Conservation (phyloP, 208 protist genomes). For the Acanthamoeba royreba region DNA sequence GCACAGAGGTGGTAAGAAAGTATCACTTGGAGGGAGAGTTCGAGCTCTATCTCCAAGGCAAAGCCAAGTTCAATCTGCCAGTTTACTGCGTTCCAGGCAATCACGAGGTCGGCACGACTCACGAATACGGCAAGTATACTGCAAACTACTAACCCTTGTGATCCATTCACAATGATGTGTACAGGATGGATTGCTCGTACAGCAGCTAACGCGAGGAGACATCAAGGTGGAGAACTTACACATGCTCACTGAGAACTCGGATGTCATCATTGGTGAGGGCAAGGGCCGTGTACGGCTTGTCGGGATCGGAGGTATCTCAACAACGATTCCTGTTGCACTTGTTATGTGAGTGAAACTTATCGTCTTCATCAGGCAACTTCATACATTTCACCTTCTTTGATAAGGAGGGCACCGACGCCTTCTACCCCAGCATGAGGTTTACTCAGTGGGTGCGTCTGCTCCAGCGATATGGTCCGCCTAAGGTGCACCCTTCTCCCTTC, state of each 20-base stretch:
- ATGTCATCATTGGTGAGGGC: neutral
- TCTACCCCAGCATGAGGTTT: conserved; percentile 19
- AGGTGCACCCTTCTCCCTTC: neutral
- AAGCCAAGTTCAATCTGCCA: neutral
- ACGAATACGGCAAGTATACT: neutral
- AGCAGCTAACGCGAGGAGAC: neutral
- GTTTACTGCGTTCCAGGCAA: conserved; percentile 10
- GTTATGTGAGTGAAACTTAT: neutral
- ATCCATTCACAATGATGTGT: neutral
- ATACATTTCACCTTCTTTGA: conserved; percentile 31
- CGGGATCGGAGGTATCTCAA: neutral
- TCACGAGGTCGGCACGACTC: neutral
- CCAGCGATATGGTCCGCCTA: neutral
- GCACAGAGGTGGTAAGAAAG: neutral
- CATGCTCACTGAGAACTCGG: neutral
- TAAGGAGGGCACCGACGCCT: conserved; percentile 20
- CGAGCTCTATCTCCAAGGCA: neutral
- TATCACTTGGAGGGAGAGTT: conserved; percentile 20
- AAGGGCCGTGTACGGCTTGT: conserved; percentile 1
- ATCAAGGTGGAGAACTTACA: conserved; percentile 1
- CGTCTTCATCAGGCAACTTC: neutral
- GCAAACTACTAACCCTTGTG: too few relatives aligned
- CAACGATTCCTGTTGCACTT: neutral
- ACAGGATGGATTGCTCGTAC: neutral
- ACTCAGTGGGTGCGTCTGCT: conserved; percentile 7